Percentiles rank a stretch among this genome's conserved stretches.
These are phyloP conservation scores for Jamesozyma hellenica DNA, from an alignment of 805 yeast species.

Conservation along the genomic window DNA sequence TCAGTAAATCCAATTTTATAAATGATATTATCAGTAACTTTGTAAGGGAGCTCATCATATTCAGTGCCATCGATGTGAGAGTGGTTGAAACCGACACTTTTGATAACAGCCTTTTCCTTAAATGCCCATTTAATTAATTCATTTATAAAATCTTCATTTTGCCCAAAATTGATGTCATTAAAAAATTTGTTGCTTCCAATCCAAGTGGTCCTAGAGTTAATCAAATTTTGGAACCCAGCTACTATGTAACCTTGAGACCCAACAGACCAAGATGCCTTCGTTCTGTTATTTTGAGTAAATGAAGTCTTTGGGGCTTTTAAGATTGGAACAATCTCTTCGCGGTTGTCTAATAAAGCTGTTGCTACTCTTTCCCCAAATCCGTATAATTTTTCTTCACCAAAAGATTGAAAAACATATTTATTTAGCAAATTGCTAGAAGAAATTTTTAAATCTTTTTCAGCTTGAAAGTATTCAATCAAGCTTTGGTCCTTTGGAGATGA, in stretches of 20 bases:
- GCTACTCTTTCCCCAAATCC: constrained; percentile 38
- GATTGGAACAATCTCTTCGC: constrained; percentile 61
- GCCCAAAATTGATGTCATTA: constrained; percentile 28
- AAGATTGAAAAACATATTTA: constrained; percentile 3
- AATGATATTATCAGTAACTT: constrained; percentile 60
- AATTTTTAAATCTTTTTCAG: constrained; percentile 2
- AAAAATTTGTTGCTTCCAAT: constrained; percentile 59
- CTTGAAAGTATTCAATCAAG: constrained; percentile 54
- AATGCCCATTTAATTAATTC: constrained; percentile 62
- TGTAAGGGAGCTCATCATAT: constrained; percentile 44
- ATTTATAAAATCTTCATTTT: constrained; percentile 34
- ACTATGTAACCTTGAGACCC: constrained; percentile 72
- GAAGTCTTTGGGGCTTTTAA: constrained; percentile 57
- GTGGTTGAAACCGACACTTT: constrained; percentile 45
- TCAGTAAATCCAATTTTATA: constrained; percentile 41
- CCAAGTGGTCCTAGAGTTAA: constrained; percentile 75
- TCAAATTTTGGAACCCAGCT: constrained; percentile 69
- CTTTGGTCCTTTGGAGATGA: constrained; percentile 69
- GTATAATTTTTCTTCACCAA: constrained; percentile 9
- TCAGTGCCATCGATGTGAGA: constrained; percentile 34
- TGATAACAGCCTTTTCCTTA: constrained; percentile 56
- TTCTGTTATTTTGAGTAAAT: constrained; percentile 44
- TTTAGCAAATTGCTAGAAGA: constrained; percentile 11
- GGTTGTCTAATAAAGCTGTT: constrained; percentile 62
- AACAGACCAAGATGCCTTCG: constrained; percentile 64